Evolutionary conservation across 1,284 basidiomycete genomes (phyloP).

Genomic region (Volvariella volvacea): DNA sequence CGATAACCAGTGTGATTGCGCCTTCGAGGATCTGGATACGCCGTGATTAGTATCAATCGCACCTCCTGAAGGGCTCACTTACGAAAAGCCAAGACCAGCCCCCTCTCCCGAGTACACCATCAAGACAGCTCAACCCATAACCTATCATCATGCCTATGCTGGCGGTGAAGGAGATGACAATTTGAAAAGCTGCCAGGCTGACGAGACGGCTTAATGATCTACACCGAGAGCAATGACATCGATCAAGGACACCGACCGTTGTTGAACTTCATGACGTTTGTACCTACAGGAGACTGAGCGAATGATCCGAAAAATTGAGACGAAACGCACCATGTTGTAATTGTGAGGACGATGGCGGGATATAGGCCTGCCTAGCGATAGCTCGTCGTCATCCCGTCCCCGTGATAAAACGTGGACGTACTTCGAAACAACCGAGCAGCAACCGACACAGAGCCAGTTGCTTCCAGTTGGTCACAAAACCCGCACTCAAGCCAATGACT

Average conservation of each 20-base stretch:
- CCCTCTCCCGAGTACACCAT: constrained; percentile 27
- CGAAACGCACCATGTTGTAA: constrained; percentile 33
- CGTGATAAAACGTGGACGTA: no score
- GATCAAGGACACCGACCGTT: constrained; percentile 22
- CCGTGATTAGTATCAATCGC: background rate
- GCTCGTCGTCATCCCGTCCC: no score
- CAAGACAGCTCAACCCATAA: constrained; percentile 31
- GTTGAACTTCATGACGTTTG: constrained; percentile 39
- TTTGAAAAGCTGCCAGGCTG: constrained; percentile 38
- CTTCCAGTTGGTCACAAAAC: constrained; percentile 35
- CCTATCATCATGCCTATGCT: constrained; percentile 41
- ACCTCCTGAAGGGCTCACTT: constrained; percentile 34
- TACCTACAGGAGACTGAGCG: constrained; percentile 27
- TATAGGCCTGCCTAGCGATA: constrained; percentile 35
- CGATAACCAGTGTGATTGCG: constrained; percentile 33
- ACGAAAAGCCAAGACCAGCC: constrained; percentile 48
- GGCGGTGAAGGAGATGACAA: constrained; percentile 30
- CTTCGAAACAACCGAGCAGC: constrained; percentile 37
- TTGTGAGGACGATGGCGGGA: constrained; percentile 37
- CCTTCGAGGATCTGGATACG: constrained; percentile 35
- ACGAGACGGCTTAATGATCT: background rate
- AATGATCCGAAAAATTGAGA: constrained; percentile 2
- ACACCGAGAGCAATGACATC: constrained; percentile 1
- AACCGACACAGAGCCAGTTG: constrained; percentile 31
- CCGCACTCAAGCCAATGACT: constrained; percentile 35